Percentiles rank a stretch among this genome's conserved stretches.
These are phyloP conservation scores for Coffea canephora DNA, from an alignment of 257 asterid genomes.

Conservation along the genomic window DNA sequence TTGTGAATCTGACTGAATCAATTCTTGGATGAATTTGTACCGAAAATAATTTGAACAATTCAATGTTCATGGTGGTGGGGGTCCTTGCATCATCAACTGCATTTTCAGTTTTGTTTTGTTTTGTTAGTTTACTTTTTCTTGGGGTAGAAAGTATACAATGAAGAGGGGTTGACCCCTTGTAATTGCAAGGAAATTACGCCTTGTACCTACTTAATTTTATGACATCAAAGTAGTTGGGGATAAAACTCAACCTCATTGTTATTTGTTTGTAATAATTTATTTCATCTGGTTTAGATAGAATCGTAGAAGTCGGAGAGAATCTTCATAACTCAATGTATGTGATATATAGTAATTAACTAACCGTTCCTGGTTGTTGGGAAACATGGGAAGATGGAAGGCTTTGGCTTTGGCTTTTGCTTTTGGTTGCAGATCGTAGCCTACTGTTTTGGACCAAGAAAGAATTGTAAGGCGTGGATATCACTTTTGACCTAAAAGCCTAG, in stretches of 20 bases:
- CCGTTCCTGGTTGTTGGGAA: slow-evolving; percentile 6
- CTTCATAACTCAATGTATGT: neutral
- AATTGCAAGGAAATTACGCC: too few species aligned
- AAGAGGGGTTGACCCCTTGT: too few species aligned
- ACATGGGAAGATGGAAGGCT: slow-evolving; percentile 10
- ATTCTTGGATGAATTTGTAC: neutral
- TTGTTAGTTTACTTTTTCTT: too few species aligned
- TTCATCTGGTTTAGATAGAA: neutral
- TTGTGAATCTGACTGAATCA: neutral
- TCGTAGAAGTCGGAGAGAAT: neutral
- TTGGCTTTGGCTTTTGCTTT: neutral
- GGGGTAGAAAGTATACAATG: too few species aligned
- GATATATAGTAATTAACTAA: neutral
- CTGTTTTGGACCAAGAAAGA: slow-evolving; percentile 22
- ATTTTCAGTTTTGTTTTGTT: neutral
- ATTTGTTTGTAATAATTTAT: neutral
- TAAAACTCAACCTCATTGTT: too few species aligned
- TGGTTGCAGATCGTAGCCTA: slow-evolving; percentile 15
- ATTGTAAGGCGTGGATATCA: neutral
- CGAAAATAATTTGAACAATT: neutral
- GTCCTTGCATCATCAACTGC: neutral
- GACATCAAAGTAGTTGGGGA: too few species aligned
- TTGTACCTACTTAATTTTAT: too few species aligned
- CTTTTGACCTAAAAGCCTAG: slow-evolving; percentile 14
- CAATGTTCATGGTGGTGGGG: neutral